phyloP scores from a whole-genome alignment of 495 filamentous ascomycete genomes.

The Parachaetomium inaequale region DNA sequence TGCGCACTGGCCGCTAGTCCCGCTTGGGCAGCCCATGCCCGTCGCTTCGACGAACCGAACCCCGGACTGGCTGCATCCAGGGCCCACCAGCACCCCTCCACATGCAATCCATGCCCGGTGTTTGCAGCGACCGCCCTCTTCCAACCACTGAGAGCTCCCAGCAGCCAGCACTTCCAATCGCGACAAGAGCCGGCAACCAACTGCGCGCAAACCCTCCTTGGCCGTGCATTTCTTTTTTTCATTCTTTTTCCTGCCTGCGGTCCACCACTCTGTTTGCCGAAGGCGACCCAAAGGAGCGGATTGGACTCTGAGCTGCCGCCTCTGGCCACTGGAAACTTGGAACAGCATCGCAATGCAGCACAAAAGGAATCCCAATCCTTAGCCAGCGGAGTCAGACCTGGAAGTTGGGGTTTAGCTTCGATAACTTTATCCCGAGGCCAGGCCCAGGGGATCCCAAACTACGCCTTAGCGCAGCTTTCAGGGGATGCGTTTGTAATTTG shows the following conservation, averaged over 20 bases:
- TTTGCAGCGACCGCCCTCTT: neutral
- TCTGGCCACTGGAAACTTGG: too few species aligned
- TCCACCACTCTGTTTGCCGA: neutral
- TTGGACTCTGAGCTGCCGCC: too few species aligned
- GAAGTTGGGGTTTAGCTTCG: neutral
- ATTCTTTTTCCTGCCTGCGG: slow-evolving; percentile 1
- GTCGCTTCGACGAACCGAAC: slow-evolving; percentile 13
- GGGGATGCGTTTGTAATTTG: slow-evolving; percentile 41
- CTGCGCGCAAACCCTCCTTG: slow-evolving; percentile 4
- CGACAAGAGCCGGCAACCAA: neutral
- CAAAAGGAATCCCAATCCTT: neutral
- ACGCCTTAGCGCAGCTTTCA: slow-evolving; percentile 22
- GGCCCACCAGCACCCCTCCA: neutral
- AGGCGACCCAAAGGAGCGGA: neutral
- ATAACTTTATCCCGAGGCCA: slow-evolving; percentile 18
- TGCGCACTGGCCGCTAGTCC: slow-evolving; percentile 13
- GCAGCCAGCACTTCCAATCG: neutral
- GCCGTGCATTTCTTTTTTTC: slow-evolving; percentile 7
- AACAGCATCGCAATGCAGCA: too few species aligned
- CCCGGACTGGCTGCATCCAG: slow-evolving; percentile 3
- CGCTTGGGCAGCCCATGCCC: neutral
- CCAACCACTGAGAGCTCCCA: neutral
- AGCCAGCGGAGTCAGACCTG: neutral
- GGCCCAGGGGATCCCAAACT: slow-evolving; percentile 9
- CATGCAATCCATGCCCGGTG: slow-evolving; percentile 7